Base-by-base conservation (phyloP, 1,139 yeast species). In the Blastobotrys proliferans region DNA sequence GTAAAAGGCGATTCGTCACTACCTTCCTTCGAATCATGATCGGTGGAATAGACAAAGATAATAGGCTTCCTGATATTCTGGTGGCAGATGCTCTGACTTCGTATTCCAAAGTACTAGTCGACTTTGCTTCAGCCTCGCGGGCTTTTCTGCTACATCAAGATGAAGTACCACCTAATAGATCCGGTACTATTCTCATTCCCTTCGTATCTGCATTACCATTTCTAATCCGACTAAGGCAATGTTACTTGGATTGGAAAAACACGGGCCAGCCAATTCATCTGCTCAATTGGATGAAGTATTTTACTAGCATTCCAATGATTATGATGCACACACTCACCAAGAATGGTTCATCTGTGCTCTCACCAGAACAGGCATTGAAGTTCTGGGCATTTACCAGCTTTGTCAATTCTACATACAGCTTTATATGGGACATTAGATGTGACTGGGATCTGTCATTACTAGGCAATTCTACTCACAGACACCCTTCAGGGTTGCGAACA, bases 351-450 rank as follows among this genome's bases (percentile, higher is more conserved):
- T 9, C 26, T 8, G 26, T 11, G 26, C 8, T 24, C 11, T 11
- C 11, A 11, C n/a, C n/a, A n/a, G n/a, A n/a, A n/a, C n/a, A n/a
- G 2, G 27, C 27, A 3, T 26, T 29, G n/a, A 49, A 52, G 3
- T 62, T 72, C 57, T 81, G 86, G 88, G 69, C 74, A 38, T 38
- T 75, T 0, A 60, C 72, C 1, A 70, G 78, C 13, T 62, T 81
- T 3, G 53, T 85, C 35, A 87, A 84, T 59, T 83, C 97, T 0
- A 56, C 77, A 0, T 92, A 84, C 60, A 76, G 95, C 16, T 84
- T 85, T 51, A 67, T 79, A 43, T 92, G 98, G 98, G 98, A 92
- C 62, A 65, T 90, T 18, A 74, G 75, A 41, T 78, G 79, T 74
- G 98, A 92, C 66, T 92, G 98, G 98, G 80, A 81, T 38, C 72